A percentile compares a stretch with the other conserved stretches of the same genome.
phyloP scores from a whole-genome alignment of 2,329 filamentous ascomycete genomes.

The Laburnicola sp. region DNA sequence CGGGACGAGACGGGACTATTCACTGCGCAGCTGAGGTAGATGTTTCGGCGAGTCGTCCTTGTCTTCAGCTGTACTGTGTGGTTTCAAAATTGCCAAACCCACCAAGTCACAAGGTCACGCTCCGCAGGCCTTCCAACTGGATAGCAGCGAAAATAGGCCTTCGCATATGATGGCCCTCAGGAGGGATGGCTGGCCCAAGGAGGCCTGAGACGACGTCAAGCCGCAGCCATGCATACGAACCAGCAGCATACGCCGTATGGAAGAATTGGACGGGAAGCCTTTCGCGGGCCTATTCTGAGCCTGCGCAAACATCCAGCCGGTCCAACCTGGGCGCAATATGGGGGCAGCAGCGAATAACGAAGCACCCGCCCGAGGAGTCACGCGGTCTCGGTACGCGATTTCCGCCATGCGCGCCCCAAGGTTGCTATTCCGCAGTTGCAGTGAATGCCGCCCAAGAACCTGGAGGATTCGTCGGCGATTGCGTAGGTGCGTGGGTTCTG shows the following conservation, averaged over 20 bases:
- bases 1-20: slow-evolving; percentile 20
- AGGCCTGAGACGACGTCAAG: slow-evolving; percentile 12
- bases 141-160: too few species aligned
- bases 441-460: slow-evolving; percentile 13
- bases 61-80: slow-evolving; percentile 10
- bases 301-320: slow-evolving; percentile 15
- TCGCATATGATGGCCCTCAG: slow-evolving; percentile 20
- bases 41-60: slow-evolving; percentile 24
- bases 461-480: slow-evolving; percentile 20
- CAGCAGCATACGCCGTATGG: slow-evolving; percentile 24
- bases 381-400: slow-evolving; percentile 28
- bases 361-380: slow-evolving; percentile 34
- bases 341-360: slow-evolving; percentile 25
- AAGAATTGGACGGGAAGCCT: slow-evolving; percentile 27
- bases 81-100: background rate
- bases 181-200: slow-evolving; percentile 16
- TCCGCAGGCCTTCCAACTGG: too few species aligned
- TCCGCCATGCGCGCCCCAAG: slow-evolving; percentile 28
- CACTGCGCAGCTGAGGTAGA: slow-evolving; percentile 29
- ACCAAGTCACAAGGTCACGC: background rate
- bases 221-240: slow-evolving; percentile 17
- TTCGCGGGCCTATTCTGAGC: slow-evolving; percentile 14
- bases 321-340: slow-evolving; percentile 35
- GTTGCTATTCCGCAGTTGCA: slow-evolving; percentile 33
- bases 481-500: slow-evolving; percentile 4